These are phyloP conservation scores for Rhizopus arrhizus DNA, from an alignment of 371 early-diverging fungal species.

Conservation along the genomic window DNA sequence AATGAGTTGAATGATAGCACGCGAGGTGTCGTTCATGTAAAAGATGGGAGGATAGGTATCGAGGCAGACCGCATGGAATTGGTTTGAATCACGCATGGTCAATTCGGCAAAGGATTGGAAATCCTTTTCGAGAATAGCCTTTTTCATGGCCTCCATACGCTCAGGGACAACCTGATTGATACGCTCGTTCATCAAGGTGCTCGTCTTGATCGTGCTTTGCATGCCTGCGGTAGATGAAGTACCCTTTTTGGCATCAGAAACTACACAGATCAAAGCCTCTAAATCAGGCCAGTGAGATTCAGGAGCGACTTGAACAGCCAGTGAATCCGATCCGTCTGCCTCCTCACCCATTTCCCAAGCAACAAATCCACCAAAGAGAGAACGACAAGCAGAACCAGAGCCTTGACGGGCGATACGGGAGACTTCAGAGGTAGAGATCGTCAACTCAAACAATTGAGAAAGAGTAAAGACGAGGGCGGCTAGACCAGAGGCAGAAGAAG, in stretches of 20 bases:
- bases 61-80: constrained; percentile 96
- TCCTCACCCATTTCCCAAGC: constrained; percentile 91
- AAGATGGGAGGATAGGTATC: constrained; percentile 95
- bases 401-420: constrained; percentile 95
- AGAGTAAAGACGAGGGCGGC: constrained; percentile 92
- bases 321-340: constrained; percentile 83
- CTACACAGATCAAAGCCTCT: constrained; percentile 91
- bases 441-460: constrained; percentile 75
- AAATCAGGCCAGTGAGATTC: constrained; percentile 95
- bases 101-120: constrained; percentile 90
- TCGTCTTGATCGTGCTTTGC: constrained; percentile 94
- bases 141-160: constrained; percentile 84
- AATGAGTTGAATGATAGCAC: constrained; percentile 83
- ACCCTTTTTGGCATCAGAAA: constrained; percentile 90
- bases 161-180: constrained; percentile 80
- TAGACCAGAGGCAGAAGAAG: constrained; percentile 98
- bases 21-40: constrained; percentile 94
- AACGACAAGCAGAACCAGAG: constrained; percentile 97
- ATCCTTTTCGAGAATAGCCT: constrained; percentile 84
- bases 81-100: constrained; percentile 98
- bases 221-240: constrained; percentile 95
- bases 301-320: constrained; percentile 88
- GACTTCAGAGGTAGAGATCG: constrained; percentile 70
- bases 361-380: constrained; percentile 96
- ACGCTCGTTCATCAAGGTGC: constrained; percentile 84